These are phyloP conservation scores for Lasiodiplodia sp. DNA, from an alignment of 2,329 filamentous ascomycete species.

Conservation along the genomic window DNA sequence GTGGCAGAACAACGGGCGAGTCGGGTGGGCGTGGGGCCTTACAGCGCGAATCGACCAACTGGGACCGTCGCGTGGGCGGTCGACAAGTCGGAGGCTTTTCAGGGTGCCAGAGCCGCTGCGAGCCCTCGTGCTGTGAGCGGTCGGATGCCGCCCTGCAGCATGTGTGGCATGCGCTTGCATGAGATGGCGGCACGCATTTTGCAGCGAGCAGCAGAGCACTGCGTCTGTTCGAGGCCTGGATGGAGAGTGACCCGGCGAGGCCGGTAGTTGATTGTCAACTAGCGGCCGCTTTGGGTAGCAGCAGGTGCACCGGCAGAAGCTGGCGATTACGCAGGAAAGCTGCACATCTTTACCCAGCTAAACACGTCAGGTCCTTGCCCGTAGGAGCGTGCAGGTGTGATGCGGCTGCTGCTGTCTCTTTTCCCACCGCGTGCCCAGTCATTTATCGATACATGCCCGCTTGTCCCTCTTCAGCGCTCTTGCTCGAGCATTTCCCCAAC, in stretches of 20 bases:
- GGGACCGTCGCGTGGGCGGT: not conserved
- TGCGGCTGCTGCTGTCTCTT: not conserved
- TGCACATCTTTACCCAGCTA: conserved; percentile 20
- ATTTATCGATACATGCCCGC: not conserved
- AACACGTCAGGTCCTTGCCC: conserved; percentile 1
- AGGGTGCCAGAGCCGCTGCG: conserved; percentile 16
- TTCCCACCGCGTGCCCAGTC: not conserved
- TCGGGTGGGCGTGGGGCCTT: conserved; percentile 11
- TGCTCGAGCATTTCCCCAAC: not conserved
- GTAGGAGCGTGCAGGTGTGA: not conserved
- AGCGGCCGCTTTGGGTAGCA: not conserved
- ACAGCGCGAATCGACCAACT: not conserved
- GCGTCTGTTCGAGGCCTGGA: not conserved
- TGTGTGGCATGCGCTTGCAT: conserved; percentile 8
- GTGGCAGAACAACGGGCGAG: not conserved
- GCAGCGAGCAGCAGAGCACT: not conserved
- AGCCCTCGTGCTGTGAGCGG: conserved; percentile 15
- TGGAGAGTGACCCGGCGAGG: not conserved
- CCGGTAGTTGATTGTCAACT: not conserved
- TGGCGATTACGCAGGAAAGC: not conserved
- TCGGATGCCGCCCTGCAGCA: conserved; percentile 16
- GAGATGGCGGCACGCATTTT: conserved; percentile 10
- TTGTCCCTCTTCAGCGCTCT: not conserved
- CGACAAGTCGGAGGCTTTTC: conserved; percentile 13
- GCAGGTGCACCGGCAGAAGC: not conserved